Evolutionary conservation across 139 green algal species (phyloP).

Genomic region (Asterochloris erici): DNA sequence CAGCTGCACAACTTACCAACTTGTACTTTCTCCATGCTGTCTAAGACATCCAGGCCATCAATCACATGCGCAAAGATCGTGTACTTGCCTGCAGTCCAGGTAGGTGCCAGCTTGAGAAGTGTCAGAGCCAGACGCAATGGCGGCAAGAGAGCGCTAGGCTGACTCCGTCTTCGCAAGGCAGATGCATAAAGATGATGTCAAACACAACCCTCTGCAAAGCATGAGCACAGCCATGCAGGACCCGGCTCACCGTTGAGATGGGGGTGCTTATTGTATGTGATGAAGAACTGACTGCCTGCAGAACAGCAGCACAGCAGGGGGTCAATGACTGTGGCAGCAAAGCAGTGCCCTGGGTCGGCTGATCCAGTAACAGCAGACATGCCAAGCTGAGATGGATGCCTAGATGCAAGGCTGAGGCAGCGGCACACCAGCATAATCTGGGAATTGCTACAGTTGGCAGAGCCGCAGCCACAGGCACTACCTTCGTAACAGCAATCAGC

Average conservation of each 20-base stretch:
- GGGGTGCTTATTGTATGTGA: conserved; percentile 91
- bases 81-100: conserved; percentile 55
- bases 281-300: conserved; percentile 88
- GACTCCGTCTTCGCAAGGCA: too few relatives aligned
- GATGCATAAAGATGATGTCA: neutral
- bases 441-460: too few relatives aligned
- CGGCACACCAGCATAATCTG: too few relatives aligned
- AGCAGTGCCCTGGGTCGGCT: too few relatives aligned
- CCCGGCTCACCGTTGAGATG: conserved; percentile 81
- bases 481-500: too few relatives aligned
- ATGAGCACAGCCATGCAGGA: neutral
- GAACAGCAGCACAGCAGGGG: too few relatives aligned
- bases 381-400: too few relatives aligned
- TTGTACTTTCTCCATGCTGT: conserved; percentile 92
- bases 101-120: neutral
- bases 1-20: neutral
- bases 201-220: neutral
- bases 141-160: too few relatives aligned
- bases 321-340: too few relatives aligned
- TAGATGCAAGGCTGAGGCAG: too few relatives aligned
- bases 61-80: conserved; percentile 93
- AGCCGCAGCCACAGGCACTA: too few relatives aligned
- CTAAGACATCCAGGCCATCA: conserved; percentile 88
- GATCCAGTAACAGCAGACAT: too few relatives aligned
- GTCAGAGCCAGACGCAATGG: neutral